phyloP scores from a whole-genome alignment of 768 basidiomycete species.

The Cantharellus anzutake region DNA sequence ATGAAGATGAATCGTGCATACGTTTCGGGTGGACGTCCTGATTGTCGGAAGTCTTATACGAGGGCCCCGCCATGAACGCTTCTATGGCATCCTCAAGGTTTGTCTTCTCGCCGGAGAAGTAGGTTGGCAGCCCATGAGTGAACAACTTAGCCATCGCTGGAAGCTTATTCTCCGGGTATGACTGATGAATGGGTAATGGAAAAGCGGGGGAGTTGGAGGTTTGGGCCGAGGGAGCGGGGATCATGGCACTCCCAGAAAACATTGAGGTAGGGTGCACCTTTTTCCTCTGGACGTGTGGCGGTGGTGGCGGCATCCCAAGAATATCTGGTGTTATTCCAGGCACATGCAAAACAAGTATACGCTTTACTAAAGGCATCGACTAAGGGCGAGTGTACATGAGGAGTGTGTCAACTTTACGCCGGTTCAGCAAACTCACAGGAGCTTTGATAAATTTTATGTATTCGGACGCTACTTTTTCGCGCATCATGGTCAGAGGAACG shows the following conservation, averaged over 20 bases:
- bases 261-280: conserved; percentile 10
- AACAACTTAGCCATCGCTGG: conserved; percentile 50
- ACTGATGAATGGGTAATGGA: conserved; percentile 12
- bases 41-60: too few species aligned
- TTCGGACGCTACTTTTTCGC: neutral
- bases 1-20: too few species aligned
- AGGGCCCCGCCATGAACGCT: conserved; percentile 60
- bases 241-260: conserved; percentile 26
- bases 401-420: neutral
- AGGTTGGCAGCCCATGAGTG: conserved; percentile 83
- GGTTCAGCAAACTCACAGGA: neutral
- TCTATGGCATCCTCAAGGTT: conserved; percentile 75
- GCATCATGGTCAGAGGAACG: neutral
- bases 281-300: conserved; percentile 27
- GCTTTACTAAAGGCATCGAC: conserved; percentile 30
- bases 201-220: conserved; percentile 36
- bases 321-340: conserved; percentile 59
- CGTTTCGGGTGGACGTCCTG: too few species aligned
- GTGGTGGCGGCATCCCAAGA: conserved; percentile 18
- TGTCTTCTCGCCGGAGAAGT: conserved; percentile 74
- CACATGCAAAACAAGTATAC: conserved; percentile 60
- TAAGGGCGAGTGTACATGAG: neutral
- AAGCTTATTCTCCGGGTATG: conserved; percentile 28
- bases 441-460: neutral
- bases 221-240: conserved; percentile 33